Conservation (phyloP, 2,329 filamentous ascomycete genomes). For the Teratosphaeria viscida region DNA sequence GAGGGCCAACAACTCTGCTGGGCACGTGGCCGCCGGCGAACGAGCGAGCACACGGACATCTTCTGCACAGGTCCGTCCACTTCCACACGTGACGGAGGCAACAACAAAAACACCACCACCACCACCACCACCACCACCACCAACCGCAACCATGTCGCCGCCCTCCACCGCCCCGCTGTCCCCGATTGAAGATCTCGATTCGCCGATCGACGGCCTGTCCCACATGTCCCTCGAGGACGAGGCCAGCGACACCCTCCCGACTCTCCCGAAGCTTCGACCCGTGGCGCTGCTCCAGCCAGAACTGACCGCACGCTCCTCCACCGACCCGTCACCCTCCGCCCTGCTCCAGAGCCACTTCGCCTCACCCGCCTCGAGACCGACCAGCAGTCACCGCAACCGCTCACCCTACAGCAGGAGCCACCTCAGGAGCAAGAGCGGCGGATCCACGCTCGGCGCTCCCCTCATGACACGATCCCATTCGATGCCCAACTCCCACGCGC, state of each 20-base stretch:
- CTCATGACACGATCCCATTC: slow-evolving; percentile 40
- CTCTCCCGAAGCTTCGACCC: not conserved
- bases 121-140: not conserved
- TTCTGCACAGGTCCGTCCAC: not conserved
- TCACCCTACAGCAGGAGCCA: slow-evolving; percentile 39
- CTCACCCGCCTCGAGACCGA: slow-evolving; percentile 13
- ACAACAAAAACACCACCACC: not conserved
- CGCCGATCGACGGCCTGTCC: slow-evolving; percentile 2
- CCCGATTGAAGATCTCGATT: slow-evolving; percentile 1
- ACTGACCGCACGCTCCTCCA: slow-evolving; percentile 19
- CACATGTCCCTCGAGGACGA: not conserved
- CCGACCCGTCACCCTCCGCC: slow-evolving; percentile 25
- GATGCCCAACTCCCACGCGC: slow-evolving; percentile 29
- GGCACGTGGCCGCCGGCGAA: not conserved
- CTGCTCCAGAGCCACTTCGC: slow-evolving; percentile 16
- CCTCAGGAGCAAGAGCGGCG: slow-evolving; percentile 35
- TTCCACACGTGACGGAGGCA: not conserved
- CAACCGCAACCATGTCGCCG: not conserved
- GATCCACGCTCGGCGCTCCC: slow-evolving; percentile 30
- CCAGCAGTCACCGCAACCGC: slow-evolving; percentile 31
- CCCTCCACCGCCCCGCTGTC: not conserved
- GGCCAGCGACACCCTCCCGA: not conserved
- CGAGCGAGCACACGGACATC: too few species aligned
- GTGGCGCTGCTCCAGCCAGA: not conserved
- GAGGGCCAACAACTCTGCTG: not conserved